Evolutionary conservation across 2,329 filamentous ascomycete species (phyloP).

Genomic region (Onygena corvina): DNA sequence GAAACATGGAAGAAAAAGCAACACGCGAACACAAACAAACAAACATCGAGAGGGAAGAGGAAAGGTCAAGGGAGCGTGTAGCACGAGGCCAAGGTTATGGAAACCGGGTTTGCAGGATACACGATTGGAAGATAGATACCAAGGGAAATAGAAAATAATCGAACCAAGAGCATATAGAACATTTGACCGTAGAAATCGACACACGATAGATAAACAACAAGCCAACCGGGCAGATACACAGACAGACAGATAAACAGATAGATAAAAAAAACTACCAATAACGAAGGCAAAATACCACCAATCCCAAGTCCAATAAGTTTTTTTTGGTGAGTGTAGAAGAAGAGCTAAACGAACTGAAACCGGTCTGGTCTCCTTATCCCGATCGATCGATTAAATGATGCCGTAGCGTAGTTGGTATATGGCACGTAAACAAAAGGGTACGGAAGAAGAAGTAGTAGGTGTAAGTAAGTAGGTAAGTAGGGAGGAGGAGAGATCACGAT

Average conservation of each 20-base stretch:
- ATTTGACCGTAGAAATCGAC: not conserved
- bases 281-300: conserved; percentile 1
- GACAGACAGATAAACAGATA: not conserved
- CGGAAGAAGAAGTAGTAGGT: no score
- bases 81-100: no score
- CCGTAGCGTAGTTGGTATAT: not conserved
- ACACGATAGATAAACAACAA: no score
- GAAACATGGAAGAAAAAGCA: not conserved
- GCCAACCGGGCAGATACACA: no score
- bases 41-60: not conserved
- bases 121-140: not conserved
- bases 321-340: not conserved
- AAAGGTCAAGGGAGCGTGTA: not conserved
- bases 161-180: not conserved
- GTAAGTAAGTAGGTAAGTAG: no score
- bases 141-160: not conserved
- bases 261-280: not conserved
- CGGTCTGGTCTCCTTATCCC: not conserved
- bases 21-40: not conserved
- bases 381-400: not conserved
- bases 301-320: not conserved
- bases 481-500: no score
- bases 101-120: no score
- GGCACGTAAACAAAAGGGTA: not conserved
- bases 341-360: not conserved